These are phyloP conservation scores for Falciphora oryzae DNA, from an alignment of 2,329 filamentous ascomycete genomes.

Conservation along the genomic window DNA sequence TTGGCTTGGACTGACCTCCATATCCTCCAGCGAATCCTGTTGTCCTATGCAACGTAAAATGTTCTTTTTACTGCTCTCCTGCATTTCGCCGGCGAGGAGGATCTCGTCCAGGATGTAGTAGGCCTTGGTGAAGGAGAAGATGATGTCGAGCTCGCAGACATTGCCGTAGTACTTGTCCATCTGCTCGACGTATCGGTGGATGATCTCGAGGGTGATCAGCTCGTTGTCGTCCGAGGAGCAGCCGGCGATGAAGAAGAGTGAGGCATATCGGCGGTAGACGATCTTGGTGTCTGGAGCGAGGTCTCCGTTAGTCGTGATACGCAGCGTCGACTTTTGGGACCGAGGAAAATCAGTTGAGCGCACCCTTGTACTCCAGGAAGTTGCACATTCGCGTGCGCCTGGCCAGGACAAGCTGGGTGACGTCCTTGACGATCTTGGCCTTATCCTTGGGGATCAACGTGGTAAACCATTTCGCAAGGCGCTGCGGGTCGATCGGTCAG, in stretches of 20 bases:
- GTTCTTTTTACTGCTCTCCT: constrained; percentile 99
- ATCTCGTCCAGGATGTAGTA: constrained; percentile 99
- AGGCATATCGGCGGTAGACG: constrained; percentile 96
- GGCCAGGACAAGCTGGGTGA: constrained; percentile 93
- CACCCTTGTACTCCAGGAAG: constrained; percentile 98
- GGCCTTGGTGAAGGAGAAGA: constrained; percentile 99
- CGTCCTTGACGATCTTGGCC: constrained; percentile 99
- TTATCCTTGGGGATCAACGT: constrained; percentile 97
- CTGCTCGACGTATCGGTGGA: constrained; percentile 98
- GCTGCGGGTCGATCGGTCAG: constrained; percentile 46
- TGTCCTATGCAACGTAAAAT: constrained; percentile 92
- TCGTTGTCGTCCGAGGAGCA: constrained; percentile 98
- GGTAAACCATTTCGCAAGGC: constrained; percentile 98
- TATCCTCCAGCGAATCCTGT: constrained; percentile 95
- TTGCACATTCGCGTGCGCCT: constrained; percentile 99
- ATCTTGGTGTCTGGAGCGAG: constrained; percentile 78
- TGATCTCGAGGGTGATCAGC: constrained; percentile 94
- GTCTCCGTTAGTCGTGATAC: not conserved
- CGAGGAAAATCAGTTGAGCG: constrained; percentile 2
- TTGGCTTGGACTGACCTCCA: constrained; percentile 72
- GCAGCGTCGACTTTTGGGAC: not conserved
- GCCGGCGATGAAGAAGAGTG: constrained; percentile 97
- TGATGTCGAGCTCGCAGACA: constrained; percentile 98
- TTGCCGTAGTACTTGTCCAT: constrained; percentile 99
- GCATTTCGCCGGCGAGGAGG: constrained; percentile 89